Evolutionary conservation across 2,329 filamentous ascomycete genomes (phyloP), one percentile per base, ranked within the genome.

Genomic region (Lachnellula arida): DNA sequence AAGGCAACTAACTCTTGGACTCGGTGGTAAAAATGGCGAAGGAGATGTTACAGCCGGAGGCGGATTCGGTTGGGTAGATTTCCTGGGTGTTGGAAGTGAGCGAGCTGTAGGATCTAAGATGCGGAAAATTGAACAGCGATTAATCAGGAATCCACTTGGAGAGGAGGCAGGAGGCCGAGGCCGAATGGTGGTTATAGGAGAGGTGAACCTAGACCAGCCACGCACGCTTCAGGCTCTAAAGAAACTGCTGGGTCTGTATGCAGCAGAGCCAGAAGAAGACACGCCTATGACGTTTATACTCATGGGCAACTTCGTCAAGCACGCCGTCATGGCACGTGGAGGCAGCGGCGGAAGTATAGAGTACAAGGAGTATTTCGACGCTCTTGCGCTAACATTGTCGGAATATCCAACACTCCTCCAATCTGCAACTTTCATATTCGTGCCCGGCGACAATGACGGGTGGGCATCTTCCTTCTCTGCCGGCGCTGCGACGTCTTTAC

Each of bases 1-100:
- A 67, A 82, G 94, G 40, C 85, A 86, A 49, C 81, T 84, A 12
- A 94, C 91, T 0, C 76, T 97, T 3, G 92, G 92, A 9, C 82
- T 78, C 54, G 81, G 78, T 15, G 81, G 85, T 22, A 77, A 78
- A n/a, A 64, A 69, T 44, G 78, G 79, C 11, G 73, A 76, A 19
- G 80, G 82, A 57, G 70, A 72, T 25, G 77, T 82, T 59, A 85
- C 82, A 40, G 83, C 88, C 43, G 87, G 86, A 28, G 89, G 89
- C 56, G 90, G 89, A 0, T 97, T 97, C 68, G 94, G 94, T 44
- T 99, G 94, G 92, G 91, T 96, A 52, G 94, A 97, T 71, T 99
- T 97, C 68, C 78, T 97, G 1, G 94, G 93, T 5, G 82, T 94
- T 1, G 93, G 93, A 37, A 96, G 91, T 66, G 91, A 96, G 71